Percentiles rank a stretch among this genome's conserved stretches.
Conservation (phyloP, 371 early-diverging fungal genomes). For the Mucor indicus region DNA sequence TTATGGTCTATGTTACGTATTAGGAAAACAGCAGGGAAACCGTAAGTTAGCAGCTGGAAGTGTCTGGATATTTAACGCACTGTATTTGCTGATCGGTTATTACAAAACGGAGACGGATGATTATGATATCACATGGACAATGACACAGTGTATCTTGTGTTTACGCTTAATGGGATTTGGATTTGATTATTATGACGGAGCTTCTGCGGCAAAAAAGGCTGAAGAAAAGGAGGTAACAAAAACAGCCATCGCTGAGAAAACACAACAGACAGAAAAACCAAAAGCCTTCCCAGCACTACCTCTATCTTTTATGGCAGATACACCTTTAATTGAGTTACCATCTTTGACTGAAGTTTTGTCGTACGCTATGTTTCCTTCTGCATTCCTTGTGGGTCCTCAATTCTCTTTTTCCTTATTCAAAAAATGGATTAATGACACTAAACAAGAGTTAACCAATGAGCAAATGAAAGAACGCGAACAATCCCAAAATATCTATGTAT, state of each 20-base stretch:
- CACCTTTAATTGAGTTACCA: constrained; percentile 47
- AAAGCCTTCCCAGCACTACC: constrained; percentile 20
- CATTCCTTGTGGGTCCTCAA: constrained; percentile 75
- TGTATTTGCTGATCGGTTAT: constrained; percentile 59
- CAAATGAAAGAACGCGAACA: constrained; percentile 41
- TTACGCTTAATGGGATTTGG: constrained; percentile 71
- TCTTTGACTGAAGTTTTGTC: constrained; percentile 47
- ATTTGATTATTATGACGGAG: constrained; percentile 66
- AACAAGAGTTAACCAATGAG: constrained; percentile 7
- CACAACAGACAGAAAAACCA: no score
- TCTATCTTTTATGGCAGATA: constrained; percentile 33
- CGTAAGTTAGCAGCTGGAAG: constrained; percentile 38
- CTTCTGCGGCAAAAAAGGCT: no score
- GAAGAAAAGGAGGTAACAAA: not conserved
- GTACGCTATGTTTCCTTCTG: constrained; percentile 63
- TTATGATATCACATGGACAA: constrained; percentile 71
- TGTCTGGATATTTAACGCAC: constrained; percentile 58
- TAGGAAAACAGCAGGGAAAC: constrained; percentile 32
- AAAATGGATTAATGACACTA: constrained; percentile 29
- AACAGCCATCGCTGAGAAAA: constrained; percentile 10
- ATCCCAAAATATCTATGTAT: constrained; percentile 38
- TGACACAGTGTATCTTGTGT: constrained; percentile 72
- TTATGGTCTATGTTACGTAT: constrained; percentile 44
- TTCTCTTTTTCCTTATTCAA: constrained; percentile 66
- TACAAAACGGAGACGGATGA: constrained; percentile 51